These are phyloP conservation scores for Acanthamoeba culbertsoni DNA, from an alignment of 208 protist species.

Conservation along the genomic window DNA sequence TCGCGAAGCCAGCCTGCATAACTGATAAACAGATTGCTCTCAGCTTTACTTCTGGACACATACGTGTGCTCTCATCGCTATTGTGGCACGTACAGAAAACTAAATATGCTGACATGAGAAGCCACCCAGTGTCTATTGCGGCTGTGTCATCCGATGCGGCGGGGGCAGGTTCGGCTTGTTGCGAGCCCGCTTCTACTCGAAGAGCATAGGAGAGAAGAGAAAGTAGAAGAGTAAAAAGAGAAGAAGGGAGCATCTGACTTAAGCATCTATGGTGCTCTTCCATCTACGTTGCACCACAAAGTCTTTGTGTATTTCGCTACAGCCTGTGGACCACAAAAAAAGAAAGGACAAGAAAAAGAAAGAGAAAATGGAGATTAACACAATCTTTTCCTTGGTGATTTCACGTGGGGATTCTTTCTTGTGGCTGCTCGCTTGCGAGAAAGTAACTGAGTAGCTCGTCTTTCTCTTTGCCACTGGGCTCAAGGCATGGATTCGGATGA, in stretches of 20 bases:
- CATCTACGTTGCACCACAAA: too few relatives aligned
- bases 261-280: too few relatives aligned
- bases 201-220: neutral
- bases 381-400: neutral
- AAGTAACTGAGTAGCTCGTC: neutral
- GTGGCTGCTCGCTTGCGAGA: neutral
- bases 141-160: neutral
- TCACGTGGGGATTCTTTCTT: too few relatives aligned
- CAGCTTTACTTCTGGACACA: too few relatives aligned
- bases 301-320: too few relatives aligned
- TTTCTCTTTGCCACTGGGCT: neutral
- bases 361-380: neutral
- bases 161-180: neutral
- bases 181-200: neutral
- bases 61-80: too few relatives aligned
- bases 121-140: slow-evolving; percentile 15
- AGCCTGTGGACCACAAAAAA: too few relatives aligned
- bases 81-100: slow-evolving; percentile 52
- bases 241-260: neutral
- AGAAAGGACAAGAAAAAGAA: neutral
- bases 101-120: neutral
- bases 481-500: neutral
- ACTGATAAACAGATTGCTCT: too few relatives aligned
- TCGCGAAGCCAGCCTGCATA: slow-evolving; percentile 44
- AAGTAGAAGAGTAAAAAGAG: neutral